phyloP scores from a whole-genome alignment of 345 rosid species.

The Ceriops tagal region DNA sequence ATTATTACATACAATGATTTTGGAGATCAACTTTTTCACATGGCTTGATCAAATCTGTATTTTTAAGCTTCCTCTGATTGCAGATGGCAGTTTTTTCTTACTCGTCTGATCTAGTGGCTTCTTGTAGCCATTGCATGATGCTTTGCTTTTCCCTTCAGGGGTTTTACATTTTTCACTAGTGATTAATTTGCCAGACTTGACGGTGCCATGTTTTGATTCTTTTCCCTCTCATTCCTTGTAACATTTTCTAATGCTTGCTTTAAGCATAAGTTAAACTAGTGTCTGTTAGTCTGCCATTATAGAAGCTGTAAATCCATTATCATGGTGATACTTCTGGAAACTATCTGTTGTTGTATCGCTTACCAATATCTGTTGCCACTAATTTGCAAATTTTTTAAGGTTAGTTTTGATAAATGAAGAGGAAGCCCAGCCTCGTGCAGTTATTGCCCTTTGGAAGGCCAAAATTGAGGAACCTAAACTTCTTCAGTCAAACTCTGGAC shows the following conservation, averaged over 20 bases:
- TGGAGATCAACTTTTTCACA: not conserved
- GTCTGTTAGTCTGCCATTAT: too few species aligned
- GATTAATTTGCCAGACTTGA: not conserved
- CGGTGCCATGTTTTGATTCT: not conserved
- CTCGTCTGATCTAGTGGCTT: not conserved
- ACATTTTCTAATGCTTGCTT: too few species aligned
- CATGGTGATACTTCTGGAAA: too few species aligned
- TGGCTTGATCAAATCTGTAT: not conserved
- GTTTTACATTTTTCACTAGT: not conserved
- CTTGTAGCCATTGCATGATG: not conserved
- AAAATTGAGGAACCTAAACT: constrained; percentile 49
- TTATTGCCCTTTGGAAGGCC: constrained; percentile 45
- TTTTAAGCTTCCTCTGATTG: not conserved
- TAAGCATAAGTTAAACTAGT: too few species aligned
- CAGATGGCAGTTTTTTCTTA: not conserved
- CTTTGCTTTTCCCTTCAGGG: not conserved
- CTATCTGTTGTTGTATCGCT: too few species aligned
- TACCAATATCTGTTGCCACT: not conserved
- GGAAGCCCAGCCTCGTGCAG: constrained; percentile 40
- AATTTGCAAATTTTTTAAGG: constrained; percentile 5
- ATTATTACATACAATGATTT: not conserved
- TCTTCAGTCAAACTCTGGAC: constrained; percentile 31
- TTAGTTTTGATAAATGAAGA: constrained; percentile 22
- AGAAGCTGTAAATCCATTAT: too few species aligned
- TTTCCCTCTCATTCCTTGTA: not conserved